Percentiles rank a stretch among this genome's conserved stretches.
These are phyloP conservation scores for Amanita fuliginea DNA, from an alignment of 768 basidiomycete species.

Conservation along the genomic window DNA sequence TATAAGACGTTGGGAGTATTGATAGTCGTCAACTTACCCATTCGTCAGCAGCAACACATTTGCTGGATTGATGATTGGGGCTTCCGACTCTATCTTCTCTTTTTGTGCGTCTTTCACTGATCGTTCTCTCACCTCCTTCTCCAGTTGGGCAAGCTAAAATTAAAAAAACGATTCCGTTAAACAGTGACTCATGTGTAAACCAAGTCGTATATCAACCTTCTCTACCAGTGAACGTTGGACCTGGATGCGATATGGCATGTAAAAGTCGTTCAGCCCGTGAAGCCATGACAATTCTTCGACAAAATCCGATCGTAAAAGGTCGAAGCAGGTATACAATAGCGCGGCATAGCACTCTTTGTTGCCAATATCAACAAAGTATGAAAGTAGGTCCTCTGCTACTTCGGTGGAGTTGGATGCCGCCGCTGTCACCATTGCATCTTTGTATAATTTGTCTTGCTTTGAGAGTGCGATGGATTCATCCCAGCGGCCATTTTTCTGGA, in stretches of 20 bases:
- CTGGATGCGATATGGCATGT: constrained; percentile 94
- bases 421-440: constrained; percentile 91
- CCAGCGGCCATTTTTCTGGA: constrained; percentile 88
- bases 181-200: background rate
- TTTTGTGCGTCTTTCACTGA: constrained; percentile 81
- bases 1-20: constrained; percentile 4
- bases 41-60: constrained; percentile 59
- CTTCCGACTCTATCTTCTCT: constrained; percentile 80
- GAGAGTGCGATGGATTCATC: constrained; percentile 93
- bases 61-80: constrained; percentile 80
- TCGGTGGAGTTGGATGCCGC: constrained; percentile 76
- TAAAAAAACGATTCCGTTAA: constrained; percentile 17
- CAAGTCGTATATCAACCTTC: constrained; percentile 33
- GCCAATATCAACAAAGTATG: constrained; percentile 97
- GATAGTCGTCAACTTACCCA: constrained; percentile 37
- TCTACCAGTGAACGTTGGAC: constrained; percentile 70
- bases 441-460: constrained; percentile 95
- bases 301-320: constrained; percentile 85
- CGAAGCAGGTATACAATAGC: constrained; percentile 85
- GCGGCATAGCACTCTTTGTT: constrained; percentile 98
- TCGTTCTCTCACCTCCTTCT: constrained; percentile 84
- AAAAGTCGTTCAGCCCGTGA: constrained; percentile 92
- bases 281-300: constrained; percentile 97
- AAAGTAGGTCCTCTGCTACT: constrained; percentile 88
- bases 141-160: constrained; percentile 62